Conservation (phyloP, 495 filamentous ascomycete genomes). For the Hypomontagnella monticulosa region DNA sequence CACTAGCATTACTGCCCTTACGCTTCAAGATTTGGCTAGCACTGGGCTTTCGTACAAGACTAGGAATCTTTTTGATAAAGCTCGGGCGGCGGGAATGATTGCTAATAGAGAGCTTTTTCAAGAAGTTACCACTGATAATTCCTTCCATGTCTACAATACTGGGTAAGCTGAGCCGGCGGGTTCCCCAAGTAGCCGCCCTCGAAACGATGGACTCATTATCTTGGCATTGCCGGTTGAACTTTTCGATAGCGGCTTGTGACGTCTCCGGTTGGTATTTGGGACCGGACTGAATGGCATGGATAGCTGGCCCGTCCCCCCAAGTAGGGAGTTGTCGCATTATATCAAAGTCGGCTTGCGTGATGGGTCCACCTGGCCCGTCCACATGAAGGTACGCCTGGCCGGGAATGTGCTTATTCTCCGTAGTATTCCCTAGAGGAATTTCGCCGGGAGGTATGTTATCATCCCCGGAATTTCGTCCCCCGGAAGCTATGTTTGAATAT, state of each 20-base stretch:
- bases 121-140: slow-evolving; percentile 64
- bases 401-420: slow-evolving; percentile 53
- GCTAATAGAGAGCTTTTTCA: slow-evolving; percentile 70
- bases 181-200: slow-evolving; percentile 78
- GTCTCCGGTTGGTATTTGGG: slow-evolving; percentile 57
- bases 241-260: slow-evolving; percentile 62
- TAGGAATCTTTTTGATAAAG: slow-evolving; percentile 57
- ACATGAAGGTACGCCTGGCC: slow-evolving; percentile 59
- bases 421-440: slow-evolving; percentile 48
- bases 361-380: slow-evolving; percentile 49
- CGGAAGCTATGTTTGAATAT: slow-evolving; percentile 18
- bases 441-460: slow-evolving; percentile 52
- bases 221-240: slow-evolving; percentile 55
- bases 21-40: slow-evolving; percentile 58
- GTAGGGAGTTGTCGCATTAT: slow-evolving; percentile 57
- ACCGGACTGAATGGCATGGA: slow-evolving; percentile 52
- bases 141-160: slow-evolving; percentile 68
- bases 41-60: slow-evolving; percentile 66
- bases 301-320: slow-evolving; percentile 58
- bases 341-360: slow-evolving; percentile 54
- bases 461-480: slow-evolving; percentile 35
- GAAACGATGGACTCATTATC: slow-evolving; percentile 67
- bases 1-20: slow-evolving; percentile 52
- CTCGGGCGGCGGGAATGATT: slow-evolving; percentile 57
- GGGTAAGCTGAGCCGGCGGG: slow-evolving; percentile 67